Evolutionary conservation across 495 filamentous ascomycete genomes (phyloP), one percentile per base, ranked within the genome.

Genomic region (Talaromyces thailandensis): DNA sequence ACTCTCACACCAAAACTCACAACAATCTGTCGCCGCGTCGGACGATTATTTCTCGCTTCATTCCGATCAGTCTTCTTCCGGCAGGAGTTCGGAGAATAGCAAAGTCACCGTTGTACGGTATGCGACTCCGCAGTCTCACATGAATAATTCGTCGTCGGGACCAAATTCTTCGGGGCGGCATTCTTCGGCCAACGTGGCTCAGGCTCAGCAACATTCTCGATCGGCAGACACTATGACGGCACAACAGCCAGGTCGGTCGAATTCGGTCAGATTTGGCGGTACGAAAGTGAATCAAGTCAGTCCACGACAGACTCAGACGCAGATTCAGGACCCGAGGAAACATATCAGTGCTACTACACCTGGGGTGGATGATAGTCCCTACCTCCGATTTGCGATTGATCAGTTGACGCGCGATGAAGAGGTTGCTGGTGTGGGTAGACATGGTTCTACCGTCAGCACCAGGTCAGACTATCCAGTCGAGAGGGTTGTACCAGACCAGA

Each of bases 371-470:
- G 83, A 88, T 69, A 86, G 83, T 31, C 86, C 86, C 14, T 89
- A 86, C 67, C 85, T 91, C 53, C 84, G 81, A 31, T 90, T 88
- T 69, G 88, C 88, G 37, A 85, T 91, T 56, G 85, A 88, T 58
- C 87, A 90, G 67, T 76, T 91, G 58, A 90, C 88, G 6, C 73
- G 83, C 25, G 84, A 89, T 64, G 86, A 88, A 60, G 81, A 86
- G 55, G 75, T 81, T 5, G 58, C 65, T 16, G 70, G 69, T 1
- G 55, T 68, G 8, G 65, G 67, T 32, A 70, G 78, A 65, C 70
- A 73, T 1, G 70, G 67, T 29, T 74, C 76, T 4, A 57, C 68
- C 18, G 71, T 67, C 2, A 81, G 75, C 29, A 70, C 51, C 51
- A 55, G 11, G 35, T 40, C 69, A 25, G 74, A 78, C 18, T 79